These are phyloP conservation scores for Hydnomerulius pinastri DNA, from an alignment of 768 basidiomycete genomes.

Conservation along the genomic window DNA sequence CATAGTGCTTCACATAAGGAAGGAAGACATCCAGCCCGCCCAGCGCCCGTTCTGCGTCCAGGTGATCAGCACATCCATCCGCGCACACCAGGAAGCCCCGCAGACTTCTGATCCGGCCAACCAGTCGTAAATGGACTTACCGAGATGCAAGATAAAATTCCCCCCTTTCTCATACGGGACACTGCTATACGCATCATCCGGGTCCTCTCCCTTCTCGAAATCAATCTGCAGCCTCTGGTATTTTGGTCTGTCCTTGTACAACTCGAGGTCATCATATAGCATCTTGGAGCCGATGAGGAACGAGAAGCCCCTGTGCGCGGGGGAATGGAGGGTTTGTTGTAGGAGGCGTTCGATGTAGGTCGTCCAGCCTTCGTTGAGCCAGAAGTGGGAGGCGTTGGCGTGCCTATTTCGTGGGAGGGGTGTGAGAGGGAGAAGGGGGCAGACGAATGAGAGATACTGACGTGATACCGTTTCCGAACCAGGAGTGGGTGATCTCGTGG, in stretches of 20 bases:
- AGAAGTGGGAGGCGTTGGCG: slow-evolving; percentile 75
- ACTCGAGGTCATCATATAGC: slow-evolving; percentile 65
- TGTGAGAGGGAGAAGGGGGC: not conserved
- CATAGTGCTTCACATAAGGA: slow-evolving; percentile 84
- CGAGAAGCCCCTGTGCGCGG: slow-evolving; percentile 77
- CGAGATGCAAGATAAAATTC: slow-evolving; percentile 84
- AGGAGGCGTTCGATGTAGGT: slow-evolving; percentile 89
- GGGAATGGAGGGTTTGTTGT: slow-evolving; percentile 65
- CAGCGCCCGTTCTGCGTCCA: slow-evolving; percentile 9
- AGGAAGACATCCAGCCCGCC: slow-evolving; percentile 62
- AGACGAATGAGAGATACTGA: slow-evolving; percentile 34
- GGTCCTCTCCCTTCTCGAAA: slow-evolving; percentile 71
- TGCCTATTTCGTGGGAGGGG: slow-evolving; percentile 55
- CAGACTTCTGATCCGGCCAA: too few species aligned
- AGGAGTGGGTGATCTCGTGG: slow-evolving; percentile 84
- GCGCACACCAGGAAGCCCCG: too few species aligned
- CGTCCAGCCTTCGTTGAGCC: slow-evolving; percentile 94
- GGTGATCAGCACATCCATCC: not conserved
- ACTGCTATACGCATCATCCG: slow-evolving; percentile 73
- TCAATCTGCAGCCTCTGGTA: slow-evolving; percentile 81
- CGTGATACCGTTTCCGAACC: slow-evolving; percentile 92
- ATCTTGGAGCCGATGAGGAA: slow-evolving; percentile 76
- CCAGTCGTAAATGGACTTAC: slow-evolving; percentile 45
- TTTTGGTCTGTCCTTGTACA: slow-evolving; percentile 56
- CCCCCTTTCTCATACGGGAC: slow-evolving; percentile 90